Evolutionary conservation across 2,329 filamentous ascomycete genomes (phyloP), one percentile per base, ranked within the genome.

Genomic region (Fusarium nelsonii): DNA sequence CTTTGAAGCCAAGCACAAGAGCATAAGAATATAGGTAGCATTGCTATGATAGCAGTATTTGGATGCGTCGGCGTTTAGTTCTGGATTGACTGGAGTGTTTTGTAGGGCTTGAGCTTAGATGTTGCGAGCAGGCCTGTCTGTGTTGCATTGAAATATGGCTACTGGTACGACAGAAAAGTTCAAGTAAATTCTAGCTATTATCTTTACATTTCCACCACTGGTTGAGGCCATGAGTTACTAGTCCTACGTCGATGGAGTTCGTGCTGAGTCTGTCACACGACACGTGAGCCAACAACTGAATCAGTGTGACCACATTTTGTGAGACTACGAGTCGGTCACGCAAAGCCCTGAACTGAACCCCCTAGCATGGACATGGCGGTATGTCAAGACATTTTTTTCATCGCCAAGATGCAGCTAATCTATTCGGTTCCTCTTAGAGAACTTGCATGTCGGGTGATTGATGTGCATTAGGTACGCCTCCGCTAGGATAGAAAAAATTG

Each of bases 1-100:
- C 85, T 6, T 71, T 88, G 72, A 85, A 85, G 74, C 86, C 86
- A 28, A 81, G 74, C 54, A 74, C 74, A 37, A 70, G 70, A 48
- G 56, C 69, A 58, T 71, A 65, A 55, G 39, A 44, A 37, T 30
- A 14, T 52, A 30, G 32, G n/a, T n/a, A 45, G 39, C 9, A 46
- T 65, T 45, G 43, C 20, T 28, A 53, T 16, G 34, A 32, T 32
- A 51, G 30, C 50, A 40, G 48, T 48, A 26, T 20, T 64, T 65
- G 44, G 44, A 44, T 65, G 41, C 55, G 32, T 36, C 41, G 69
- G 62, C 66, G 69, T 65, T 57, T 52, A 46, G 48, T 48, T 32
- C 40, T 23, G 51, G 51, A 32, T 51, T 56, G 16, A 41, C 43
- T 51, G 20, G 20, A 68, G 60, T 26, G 53, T 68, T 54, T 53